Evolutionary conservation across 148 eudicot species (phyloP).

Genomic region (Pharnaceum exiguum): DNA sequence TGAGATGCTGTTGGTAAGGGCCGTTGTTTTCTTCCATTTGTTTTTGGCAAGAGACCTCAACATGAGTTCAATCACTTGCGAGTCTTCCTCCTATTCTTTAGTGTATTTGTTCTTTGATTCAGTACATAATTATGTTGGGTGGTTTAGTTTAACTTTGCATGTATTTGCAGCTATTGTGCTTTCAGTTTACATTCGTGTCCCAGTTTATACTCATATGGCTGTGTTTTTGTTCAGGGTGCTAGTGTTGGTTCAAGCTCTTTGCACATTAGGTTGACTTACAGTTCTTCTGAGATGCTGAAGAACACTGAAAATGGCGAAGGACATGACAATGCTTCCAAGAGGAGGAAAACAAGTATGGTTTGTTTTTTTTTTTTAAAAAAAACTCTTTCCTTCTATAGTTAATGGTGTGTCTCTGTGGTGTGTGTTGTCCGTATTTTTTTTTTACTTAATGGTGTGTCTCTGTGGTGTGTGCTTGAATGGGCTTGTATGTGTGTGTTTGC

Average conservation of each 20-base stretch:
- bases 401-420: slow-evolving; percentile 1
- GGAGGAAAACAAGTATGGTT: slow-evolving; percentile 70
- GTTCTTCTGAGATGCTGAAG: slow-evolving; percentile 26
- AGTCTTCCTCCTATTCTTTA: no score
- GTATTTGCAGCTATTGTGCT: no score
- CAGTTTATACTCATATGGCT: no score
- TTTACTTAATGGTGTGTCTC: no score
- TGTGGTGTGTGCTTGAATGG: no score
- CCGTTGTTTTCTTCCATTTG: neutral
- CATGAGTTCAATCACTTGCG: no score
- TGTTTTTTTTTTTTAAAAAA: neutral
- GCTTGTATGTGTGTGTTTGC: no score
- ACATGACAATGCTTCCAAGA: slow-evolving; percentile 47
- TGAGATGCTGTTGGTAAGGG: slow-evolving; percentile 59
- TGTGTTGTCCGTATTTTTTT: no score
- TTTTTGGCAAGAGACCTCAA: neutral
- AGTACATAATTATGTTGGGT: no score
- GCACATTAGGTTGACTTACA: slow-evolving; percentile 72
- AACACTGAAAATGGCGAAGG: slow-evolving; percentile 26
- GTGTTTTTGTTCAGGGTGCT: slow-evolving; percentile 46
- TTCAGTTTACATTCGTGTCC: no score
- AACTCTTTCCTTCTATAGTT: neutral
- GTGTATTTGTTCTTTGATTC: no score
- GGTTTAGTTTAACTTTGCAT: no score
- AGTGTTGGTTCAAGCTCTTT: slow-evolving; percentile 53